Evolutionary conservation across 164 flowering plant genomes (phyloP).

Genomic region (Nymphaea thermarum): DNA sequence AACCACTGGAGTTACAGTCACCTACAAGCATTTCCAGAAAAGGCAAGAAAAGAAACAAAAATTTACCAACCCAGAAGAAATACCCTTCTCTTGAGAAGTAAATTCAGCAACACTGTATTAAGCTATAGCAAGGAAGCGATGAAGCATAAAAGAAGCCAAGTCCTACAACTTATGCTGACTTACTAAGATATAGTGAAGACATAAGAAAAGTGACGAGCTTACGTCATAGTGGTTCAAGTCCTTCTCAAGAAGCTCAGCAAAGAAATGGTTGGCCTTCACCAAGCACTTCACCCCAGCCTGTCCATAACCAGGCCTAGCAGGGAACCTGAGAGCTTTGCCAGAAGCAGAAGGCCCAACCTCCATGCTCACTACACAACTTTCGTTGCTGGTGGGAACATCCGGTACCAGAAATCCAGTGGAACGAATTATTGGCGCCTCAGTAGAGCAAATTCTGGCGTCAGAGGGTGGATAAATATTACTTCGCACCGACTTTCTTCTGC

Average conservation of each 20-base stretch:
- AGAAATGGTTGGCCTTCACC: slow-evolving; percentile 36
- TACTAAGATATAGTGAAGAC: neutral
- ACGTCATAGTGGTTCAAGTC: slow-evolving; percentile 35
- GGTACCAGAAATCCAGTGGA: neutral
- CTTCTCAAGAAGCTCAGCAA: slow-evolving; percentile 23
- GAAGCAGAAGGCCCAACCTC: slow-evolving; percentile 14
- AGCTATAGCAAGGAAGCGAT: neutral
- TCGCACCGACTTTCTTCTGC: slow-evolving; percentile 17
- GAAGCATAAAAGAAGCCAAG: neutral
- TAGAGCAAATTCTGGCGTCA: slow-evolving; percentile 6
- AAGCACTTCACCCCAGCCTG: slow-evolving; percentile 25
- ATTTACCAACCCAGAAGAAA: neutral
- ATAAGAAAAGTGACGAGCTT: slow-evolving; percentile 4
- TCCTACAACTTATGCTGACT: neutral
- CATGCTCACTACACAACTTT: neutral
- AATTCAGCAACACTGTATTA: neutral
- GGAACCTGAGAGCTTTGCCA: slow-evolving; percentile 17
- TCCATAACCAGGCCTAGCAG: slow-evolving; percentile 26
- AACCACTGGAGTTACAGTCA: slow-evolving; percentile 34
- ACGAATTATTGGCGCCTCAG: neutral
- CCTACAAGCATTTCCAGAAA: slow-evolving; percentile 17
- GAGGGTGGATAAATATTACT: slow-evolving; percentile 7
- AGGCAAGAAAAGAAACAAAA: neutral
- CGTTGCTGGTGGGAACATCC: neutral
- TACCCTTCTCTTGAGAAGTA: neutral